phyloP scores from a whole-genome alignment of 2,329 filamentous ascomycete genomes.

The Venturia pyrina region DNA sequence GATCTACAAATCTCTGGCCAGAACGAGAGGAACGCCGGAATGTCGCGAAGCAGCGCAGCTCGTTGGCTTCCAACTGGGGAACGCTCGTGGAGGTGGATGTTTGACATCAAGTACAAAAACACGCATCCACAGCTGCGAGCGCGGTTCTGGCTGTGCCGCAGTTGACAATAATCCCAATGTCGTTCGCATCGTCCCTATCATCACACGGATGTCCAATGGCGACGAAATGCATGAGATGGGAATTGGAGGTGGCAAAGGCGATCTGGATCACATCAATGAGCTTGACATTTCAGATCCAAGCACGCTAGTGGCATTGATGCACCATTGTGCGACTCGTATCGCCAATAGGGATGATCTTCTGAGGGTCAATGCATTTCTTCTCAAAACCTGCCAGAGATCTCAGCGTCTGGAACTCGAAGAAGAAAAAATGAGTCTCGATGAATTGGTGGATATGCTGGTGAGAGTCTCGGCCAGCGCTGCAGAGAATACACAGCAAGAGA shows the following conservation, averaged over 20 bases:
- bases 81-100: slow-evolving; percentile 58
- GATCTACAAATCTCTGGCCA: slow-evolving; percentile 55
- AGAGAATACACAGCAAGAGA: slow-evolving; percentile 17
- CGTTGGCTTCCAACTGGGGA: slow-evolving; percentile 65
- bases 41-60: slow-evolving; percentile 56
- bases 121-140: slow-evolving; percentile 79
- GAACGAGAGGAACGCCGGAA: slow-evolving; percentile 31
- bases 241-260: slow-evolving; percentile 68
- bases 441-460: slow-evolving; percentile 20
- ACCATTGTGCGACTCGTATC: slow-evolving; percentile 21
- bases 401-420: not conserved
- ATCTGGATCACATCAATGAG: slow-evolving; percentile 59
- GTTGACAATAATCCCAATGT: slow-evolving; percentile 42
- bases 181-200: slow-evolving; percentile 70
- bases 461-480: not conserved
- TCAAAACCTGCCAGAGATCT: not conserved
- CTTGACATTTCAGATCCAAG: slow-evolving; percentile 36
- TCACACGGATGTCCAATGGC: slow-evolving; percentile 53
- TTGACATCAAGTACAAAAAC: slow-evolving; percentile 54
- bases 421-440: slow-evolving; percentile 16
- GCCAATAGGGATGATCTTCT: slow-evolving; percentile 24
- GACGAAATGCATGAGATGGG: slow-evolving; percentile 61
- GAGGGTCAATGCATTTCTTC: slow-evolving; percentile 27
- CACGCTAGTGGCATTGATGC: not conserved
- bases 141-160: slow-evolving; percentile 50